Conservation (phyloP, 2,329 filamentous ascomycete species). For the Penicillium sp. region DNA sequence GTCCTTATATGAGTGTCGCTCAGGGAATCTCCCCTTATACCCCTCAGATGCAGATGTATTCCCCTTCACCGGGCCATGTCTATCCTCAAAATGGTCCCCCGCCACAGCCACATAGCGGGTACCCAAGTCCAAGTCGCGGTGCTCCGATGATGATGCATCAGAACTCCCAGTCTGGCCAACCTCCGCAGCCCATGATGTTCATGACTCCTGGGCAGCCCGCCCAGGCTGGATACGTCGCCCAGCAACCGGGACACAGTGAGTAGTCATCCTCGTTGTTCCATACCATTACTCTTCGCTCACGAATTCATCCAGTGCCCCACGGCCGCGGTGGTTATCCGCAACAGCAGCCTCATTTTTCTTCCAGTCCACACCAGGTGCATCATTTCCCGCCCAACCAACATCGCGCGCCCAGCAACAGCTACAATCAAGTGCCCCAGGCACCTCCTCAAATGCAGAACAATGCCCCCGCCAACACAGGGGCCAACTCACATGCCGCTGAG, state of each 20-base stretch:
- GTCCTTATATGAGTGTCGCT: conserved; percentile 68
- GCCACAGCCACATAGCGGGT: conserved; percentile 64
- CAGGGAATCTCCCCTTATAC: conserved; percentile 65
- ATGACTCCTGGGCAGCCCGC: conserved; percentile 65
- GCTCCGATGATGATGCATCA: conserved; percentile 94
- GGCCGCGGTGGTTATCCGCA: conserved; percentile 59
- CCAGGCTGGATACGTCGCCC: conserved; percentile 68
- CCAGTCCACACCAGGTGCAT: conserved; percentile 63
- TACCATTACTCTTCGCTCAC: conserved; percentile 35
- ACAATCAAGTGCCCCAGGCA: conserved; percentile 48
- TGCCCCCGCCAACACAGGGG: conserved; percentile 28
- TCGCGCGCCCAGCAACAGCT: conserved; percentile 56
- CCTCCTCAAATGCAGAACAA: conserved; percentile 47
- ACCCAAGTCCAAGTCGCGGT: conserved; percentile 80
- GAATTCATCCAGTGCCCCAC: conserved; percentile 54
- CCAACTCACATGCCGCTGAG: conserved; percentile 43
- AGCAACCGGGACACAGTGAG: conserved; percentile 73
- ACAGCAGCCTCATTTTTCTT: conserved; percentile 62
- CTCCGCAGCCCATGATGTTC: conserved; percentile 63
- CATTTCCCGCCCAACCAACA: conserved; percentile 60
- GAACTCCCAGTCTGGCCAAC: conserved; percentile 86
- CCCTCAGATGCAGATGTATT: conserved; percentile 80
- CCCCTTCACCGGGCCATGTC: conserved; percentile 69
- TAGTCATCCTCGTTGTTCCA: conserved; percentile 29
- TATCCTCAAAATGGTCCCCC: conserved; percentile 55